Percentiles rank a stretch among this genome's conserved stretches.
phyloP scores from a whole-genome alignment of 164 flowering plant species.

The Sextonia rubra region DNA sequence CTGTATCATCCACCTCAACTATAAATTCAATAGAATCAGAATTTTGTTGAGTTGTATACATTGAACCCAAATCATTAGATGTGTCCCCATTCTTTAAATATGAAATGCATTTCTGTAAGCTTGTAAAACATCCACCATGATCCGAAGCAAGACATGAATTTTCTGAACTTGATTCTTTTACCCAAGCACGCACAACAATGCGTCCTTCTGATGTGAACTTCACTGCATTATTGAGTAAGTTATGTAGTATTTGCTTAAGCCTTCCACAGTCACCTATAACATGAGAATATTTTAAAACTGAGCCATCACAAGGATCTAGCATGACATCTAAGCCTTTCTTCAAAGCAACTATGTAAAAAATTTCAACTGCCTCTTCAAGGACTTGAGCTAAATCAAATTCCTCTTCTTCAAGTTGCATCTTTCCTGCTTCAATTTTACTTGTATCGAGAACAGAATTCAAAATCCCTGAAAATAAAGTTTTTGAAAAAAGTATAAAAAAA shows the following conservation, averaged over 20 bases:
- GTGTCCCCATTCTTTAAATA: slow-evolving; percentile 13
- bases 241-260: slow-evolving; percentile 59
- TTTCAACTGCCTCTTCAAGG: slow-evolving; percentile 67
- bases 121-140: not conserved
- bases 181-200: slow-evolving; percentile 59
- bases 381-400: slow-evolving; percentile 58
- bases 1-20: slow-evolving; percentile 81
- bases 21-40: slow-evolving; percentile 47
- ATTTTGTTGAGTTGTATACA: slow-evolving; percentile 13
- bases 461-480: slow-evolving; percentile 36
- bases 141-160: slow-evolving; percentile 21
- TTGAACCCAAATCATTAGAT: slow-evolving; percentile 11
- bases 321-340: slow-evolving; percentile 75
- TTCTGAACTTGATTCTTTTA: slow-evolving; percentile 39
- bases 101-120: slow-evolving; percentile 5
- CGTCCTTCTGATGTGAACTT: slow-evolving; percentile 80
- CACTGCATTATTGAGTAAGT: slow-evolving; percentile 81
- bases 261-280: slow-evolving; percentile 72
- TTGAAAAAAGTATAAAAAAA: not conserved
- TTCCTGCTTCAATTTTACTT: slow-evolving; percentile 86
- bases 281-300: slow-evolving; percentile 30
- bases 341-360: slow-evolving; percentile 47
- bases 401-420: slow-evolving; percentile 65
- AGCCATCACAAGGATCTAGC: slow-evolving; percentile 63
- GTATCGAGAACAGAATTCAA: slow-evolving; percentile 77